Conservation (phyloP, 2,329 filamentous ascomycete genomes). For the Calonectria pseudoturangicola region DNA sequence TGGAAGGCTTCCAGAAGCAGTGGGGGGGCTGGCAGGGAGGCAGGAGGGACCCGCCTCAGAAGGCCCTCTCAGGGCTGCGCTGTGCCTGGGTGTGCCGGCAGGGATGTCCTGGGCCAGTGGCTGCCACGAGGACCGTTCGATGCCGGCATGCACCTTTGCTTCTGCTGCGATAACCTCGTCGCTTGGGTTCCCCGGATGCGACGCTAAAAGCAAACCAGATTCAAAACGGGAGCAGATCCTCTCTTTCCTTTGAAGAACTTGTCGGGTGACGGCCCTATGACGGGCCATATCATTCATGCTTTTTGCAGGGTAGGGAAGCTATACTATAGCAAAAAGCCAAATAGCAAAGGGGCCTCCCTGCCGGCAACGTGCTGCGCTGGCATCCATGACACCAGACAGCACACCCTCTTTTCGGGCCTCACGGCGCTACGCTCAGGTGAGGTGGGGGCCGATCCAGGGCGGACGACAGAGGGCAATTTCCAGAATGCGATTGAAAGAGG, state of each 20-base stretch:
- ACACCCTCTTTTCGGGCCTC: slow-evolving; percentile 39
- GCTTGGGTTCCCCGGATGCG: slow-evolving; percentile 43
- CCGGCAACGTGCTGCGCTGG: slow-evolving; percentile 35
- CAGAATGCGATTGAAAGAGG: slow-evolving; percentile 39
- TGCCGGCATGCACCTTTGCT: slow-evolving; percentile 49
- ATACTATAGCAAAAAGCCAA: slow-evolving; percentile 29
- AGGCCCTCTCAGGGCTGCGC: slow-evolving; percentile 46
- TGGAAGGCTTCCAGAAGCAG: slow-evolving; percentile 56
- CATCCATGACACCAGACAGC: slow-evolving; percentile 39
- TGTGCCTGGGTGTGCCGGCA: slow-evolving; percentile 41
- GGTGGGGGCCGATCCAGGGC: slow-evolving; percentile 45
- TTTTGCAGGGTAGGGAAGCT: slow-evolving; percentile 27
- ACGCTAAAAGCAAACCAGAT: slow-evolving; percentile 44
- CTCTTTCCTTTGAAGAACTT: not conserved
- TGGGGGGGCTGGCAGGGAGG: slow-evolving; percentile 40
- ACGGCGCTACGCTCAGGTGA: slow-evolving; percentile 51
- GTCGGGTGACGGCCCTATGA: slow-evolving; percentile 25
- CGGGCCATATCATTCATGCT: slow-evolving; percentile 28
- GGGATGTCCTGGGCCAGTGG: slow-evolving; percentile 53
- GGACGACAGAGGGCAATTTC: slow-evolving; percentile 48
- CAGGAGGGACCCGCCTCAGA: slow-evolving; percentile 14
- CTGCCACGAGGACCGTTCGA: slow-evolving; percentile 53
- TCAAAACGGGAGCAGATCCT: slow-evolving; percentile 26
- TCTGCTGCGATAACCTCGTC: slow-evolving; percentile 50
- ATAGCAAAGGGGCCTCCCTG: slow-evolving; percentile 12